Percentiles rank a stretch among this genome's conserved stretches.
Evolutionary conservation across 495 filamentous ascomycete genomes (phyloP).

Genomic region (Penicillium pulvis): DNA sequence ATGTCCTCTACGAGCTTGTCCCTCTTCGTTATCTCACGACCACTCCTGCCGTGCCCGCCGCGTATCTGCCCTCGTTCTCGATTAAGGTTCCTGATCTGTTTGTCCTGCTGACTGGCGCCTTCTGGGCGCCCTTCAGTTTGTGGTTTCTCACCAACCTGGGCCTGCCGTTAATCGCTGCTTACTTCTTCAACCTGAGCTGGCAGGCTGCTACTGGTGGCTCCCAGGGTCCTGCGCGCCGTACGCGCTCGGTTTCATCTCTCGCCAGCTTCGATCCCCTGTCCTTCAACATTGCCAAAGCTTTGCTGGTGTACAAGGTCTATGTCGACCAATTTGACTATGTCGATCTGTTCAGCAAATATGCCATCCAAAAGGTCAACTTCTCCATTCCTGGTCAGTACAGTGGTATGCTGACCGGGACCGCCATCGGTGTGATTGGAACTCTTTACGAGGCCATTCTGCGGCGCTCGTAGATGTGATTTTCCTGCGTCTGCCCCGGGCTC

Average conservation of each 20-base stretch:
- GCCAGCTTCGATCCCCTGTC: slow-evolving; percentile 78
- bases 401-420: slow-evolving; percentile 70
- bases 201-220: slow-evolving; percentile 36
- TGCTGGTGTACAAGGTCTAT: slow-evolving; percentile 79
- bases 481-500: slow-evolving; percentile 19
- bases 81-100: slow-evolving; percentile 82
- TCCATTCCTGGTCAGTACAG: slow-evolving; percentile 71
- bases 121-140: slow-evolving; percentile 80
- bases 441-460: slow-evolving; percentile 84
- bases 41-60: slow-evolving; percentile 58
- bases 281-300: slow-evolving; percentile 84
- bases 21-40: slow-evolving; percentile 71
- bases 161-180: slow-evolving; percentile 70
- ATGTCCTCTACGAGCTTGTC: slow-evolving; percentile 44
- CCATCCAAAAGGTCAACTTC: slow-evolving; percentile 61
- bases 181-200: slow-evolving; percentile 82
- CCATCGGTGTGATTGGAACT: slow-evolving; percentile 67
- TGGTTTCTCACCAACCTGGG: slow-evolving; percentile 75
- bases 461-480: slow-evolving; percentile 50
- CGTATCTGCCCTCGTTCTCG: slow-evolving; percentile 43
- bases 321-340: slow-evolving; percentile 66
- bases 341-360: slow-evolving; percentile 57
- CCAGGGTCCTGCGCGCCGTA: slow-evolving; percentile 23
- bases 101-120: slow-evolving; percentile 68
- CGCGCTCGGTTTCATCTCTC: slow-evolving; percentile 31